phyloP scores from a whole-genome alignment of 2,329 filamentous ascomycete species.

The Epichloe bromicola region DNA sequence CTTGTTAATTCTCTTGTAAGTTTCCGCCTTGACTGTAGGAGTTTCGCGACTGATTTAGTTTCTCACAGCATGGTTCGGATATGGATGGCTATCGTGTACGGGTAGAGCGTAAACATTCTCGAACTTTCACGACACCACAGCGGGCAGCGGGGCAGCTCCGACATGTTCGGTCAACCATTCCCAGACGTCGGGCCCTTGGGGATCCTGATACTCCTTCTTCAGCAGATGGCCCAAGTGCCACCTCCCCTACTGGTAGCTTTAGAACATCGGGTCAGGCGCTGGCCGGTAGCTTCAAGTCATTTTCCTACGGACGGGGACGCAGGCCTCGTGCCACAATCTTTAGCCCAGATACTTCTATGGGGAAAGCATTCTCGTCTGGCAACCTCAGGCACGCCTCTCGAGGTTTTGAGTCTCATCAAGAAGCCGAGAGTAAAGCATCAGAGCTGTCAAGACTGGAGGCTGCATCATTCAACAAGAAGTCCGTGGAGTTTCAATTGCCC shows the following conservation, averaged over 20 bases:
- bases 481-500: constrained; percentile 6
- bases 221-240: neutral
- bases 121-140: constrained; percentile 10
- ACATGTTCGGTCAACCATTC: constrained; percentile 5
- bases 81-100: constrained; percentile 21
- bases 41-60: constrained; percentile 5
- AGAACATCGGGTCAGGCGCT: neutral
- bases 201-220: neutral
- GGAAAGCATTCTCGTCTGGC: neutral
- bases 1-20: constrained; percentile 25
- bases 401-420: neutral
- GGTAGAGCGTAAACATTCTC: constrained; percentile 25
- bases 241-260: constrained; percentile 1
- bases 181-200: neutral
- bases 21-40: neutral
- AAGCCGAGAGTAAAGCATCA: neutral
- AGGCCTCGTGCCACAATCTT: constrained; percentile 7
- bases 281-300: neutral
- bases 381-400: neutral
- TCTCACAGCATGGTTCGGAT: constrained; percentile 18
- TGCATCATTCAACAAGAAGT: constrained; percentile 3
- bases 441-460: neutral
- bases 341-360: constrained; percentile 1
- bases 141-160: constrained; percentile 1
- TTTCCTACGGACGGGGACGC: constrained; percentile 1